Percentiles rank a stretch among this genome's conserved stretches.
phyloP scores from a whole-genome alignment of 768 basidiomycete genomes.

The Mycena rebaudengoi region DNA sequence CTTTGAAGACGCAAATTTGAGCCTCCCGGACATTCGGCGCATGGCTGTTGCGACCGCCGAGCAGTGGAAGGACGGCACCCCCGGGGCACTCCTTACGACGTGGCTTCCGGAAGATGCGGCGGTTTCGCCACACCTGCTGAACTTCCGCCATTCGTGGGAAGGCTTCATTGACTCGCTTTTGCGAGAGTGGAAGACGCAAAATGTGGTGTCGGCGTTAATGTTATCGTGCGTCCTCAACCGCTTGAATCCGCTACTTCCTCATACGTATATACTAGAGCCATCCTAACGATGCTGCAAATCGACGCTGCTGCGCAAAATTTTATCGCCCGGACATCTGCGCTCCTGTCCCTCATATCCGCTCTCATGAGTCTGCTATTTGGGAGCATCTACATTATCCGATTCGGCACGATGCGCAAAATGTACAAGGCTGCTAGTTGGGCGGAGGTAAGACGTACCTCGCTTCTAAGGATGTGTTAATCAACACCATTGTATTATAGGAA shows the following conservation, averaged over 20 bases:
- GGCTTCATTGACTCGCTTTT: constrained; percentile 32
- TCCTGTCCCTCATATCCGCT: constrained; percentile 63
- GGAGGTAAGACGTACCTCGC: constrained; percentile 45
- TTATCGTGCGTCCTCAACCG: constrained; percentile 7
- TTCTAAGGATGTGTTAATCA: neutral
- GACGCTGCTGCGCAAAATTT: constrained; percentile 54
- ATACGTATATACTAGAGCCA: constrained; percentile 14
- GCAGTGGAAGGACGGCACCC: constrained; percentile 17
- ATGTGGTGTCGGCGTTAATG: constrained; percentile 59
- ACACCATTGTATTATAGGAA: constrained; percentile 43
- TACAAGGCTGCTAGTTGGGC: constrained; percentile 68
- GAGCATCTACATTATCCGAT: constrained; percentile 66
- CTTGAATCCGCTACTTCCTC: neutral
- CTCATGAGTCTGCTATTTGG: constrained; percentile 68
- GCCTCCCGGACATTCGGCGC: constrained; percentile 49
- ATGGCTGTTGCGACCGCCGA: constrained; percentile 16
- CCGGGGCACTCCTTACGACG: neutral
- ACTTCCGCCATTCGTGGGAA: constrained; percentile 24
- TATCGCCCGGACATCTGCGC: constrained; percentile 58
- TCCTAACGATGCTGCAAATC: constrained; percentile 27
- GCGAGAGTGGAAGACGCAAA: constrained; percentile 68
- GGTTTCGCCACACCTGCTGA: constrained; percentile 53
- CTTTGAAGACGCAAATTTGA: constrained; percentile 63
- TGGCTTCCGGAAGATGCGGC: constrained; percentile 34
- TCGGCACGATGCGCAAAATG: constrained; percentile 70